phyloP scores from a whole-genome alignment of 2,329 filamentous ascomycete genomes.

The Phaeophleospora eucalypticola region DNA sequence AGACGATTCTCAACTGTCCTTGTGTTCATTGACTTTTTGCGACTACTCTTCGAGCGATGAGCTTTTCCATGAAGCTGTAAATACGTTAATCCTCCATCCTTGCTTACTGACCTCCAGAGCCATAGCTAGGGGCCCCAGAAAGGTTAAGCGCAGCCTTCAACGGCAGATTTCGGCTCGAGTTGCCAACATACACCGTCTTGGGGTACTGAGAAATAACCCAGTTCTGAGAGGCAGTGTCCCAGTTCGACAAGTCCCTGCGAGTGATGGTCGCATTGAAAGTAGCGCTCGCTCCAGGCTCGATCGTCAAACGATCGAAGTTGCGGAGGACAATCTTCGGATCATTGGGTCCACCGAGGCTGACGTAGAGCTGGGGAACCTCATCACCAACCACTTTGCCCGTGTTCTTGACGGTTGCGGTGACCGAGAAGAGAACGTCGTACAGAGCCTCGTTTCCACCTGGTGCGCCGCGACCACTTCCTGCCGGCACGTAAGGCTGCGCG shows the following conservation, averaged over 20 bases:
- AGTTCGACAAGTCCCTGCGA: conserved; percentile 80
- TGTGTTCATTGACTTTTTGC: too few relatives aligned
- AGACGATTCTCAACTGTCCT: too few relatives aligned
- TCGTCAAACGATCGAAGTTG: conserved; percentile 72
- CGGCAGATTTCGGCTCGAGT: conserved; percentile 54
- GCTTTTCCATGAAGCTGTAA: too few relatives aligned
- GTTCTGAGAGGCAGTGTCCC: conserved; percentile 75
- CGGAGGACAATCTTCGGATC: conserved; percentile 66
- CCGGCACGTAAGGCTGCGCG: conserved; percentile 57
- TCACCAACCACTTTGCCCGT: conserved; percentile 62
- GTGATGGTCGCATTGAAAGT: conserved; percentile 67
- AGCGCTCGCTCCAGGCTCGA: conserved; percentile 64
- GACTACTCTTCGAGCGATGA: too few relatives aligned
- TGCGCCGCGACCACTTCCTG: conserved; percentile 52
- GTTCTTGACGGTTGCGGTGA: conserved; percentile 67
- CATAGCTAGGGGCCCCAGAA: not conserved
- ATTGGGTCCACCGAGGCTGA: conserved; percentile 72
- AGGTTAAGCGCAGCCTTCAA: conserved; percentile 34
- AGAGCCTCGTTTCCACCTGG: conserved; percentile 59
- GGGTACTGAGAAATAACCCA: conserved; percentile 61
- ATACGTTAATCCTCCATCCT: too few relatives aligned
- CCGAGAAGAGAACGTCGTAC: conserved; percentile 65
- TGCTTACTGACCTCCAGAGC: not conserved
- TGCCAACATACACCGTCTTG: conserved; percentile 59
- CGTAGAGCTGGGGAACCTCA: conserved; percentile 70